Evolutionary conservation across 2,329 filamentous ascomycete genomes (phyloP), one percentile per base, ranked within the genome.

Genomic region (Verticillium nubilum): DNA sequence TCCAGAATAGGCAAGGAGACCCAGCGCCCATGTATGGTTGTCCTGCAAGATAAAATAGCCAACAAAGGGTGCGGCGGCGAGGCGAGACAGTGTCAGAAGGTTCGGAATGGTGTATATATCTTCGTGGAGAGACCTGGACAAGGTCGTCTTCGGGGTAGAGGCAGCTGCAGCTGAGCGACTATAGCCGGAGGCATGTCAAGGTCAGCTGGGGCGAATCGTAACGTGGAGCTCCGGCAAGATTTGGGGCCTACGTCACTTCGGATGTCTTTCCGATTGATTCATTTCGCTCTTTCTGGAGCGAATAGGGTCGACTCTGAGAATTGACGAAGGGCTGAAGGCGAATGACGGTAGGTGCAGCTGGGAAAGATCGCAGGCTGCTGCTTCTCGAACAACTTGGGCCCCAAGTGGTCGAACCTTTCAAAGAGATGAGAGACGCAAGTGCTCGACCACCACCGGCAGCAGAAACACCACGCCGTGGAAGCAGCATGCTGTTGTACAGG

Each of bases 101-200:
- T 99, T 99, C 47, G 95, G 95, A n/a, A 99, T 71, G 35, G 92
- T 99, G 78, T 96, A 97, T 70, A 99, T 97, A 70, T 99, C 92
- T 76, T 99, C 95, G 71, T 88, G 91, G 9, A 73, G 42, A 15
- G 60, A 60, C 23, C 52, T 57, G 10, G 25, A 17, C 15, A 52
- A 28, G 5, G 13, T 53, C 26, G 52, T 27, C 52, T 19, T 28
- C 25, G 52, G 52, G 9, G 9, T n/a, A 15, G 23, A 50, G 42
- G n/a, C 13, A 28, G 25, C 15, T 6, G 42, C 42, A 26, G 19
- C 42, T 23, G 42, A 7, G n/a, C 9, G 19, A 10, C 42, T 50
- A 50, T 4, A 23, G 42, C 19, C n/a, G 12, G 6, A 12, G 12
- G 12, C 19, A 6, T 7, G 42, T 7, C 19, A 5, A 50, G 42